These are phyloP conservation scores for Metarhizium album DNA, from an alignment of 2,329 filamentous ascomycete species.

Conservation along the genomic window DNA sequence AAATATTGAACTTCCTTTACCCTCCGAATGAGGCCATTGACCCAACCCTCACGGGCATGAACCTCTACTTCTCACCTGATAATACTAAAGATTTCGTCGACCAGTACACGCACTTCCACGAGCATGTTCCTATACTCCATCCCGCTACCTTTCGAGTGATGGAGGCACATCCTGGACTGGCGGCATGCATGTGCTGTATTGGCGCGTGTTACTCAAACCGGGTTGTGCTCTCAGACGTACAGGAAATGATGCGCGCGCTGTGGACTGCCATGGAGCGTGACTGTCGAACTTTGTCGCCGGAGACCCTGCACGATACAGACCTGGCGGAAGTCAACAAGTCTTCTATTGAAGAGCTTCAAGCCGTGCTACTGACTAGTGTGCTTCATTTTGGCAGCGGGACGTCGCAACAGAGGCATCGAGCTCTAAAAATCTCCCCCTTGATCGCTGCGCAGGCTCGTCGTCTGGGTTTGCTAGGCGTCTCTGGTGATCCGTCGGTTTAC, in stretches of 20 bases:
- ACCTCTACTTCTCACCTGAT: constrained; percentile 53
- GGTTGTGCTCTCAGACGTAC: constrained; percentile 47
- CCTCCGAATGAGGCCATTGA: constrained; percentile 34
- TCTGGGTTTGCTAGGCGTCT: constrained; percentile 44
- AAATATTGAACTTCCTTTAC: constrained; percentile 46
- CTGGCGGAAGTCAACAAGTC: constrained; percentile 19
- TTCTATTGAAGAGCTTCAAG: constrained; percentile 57
- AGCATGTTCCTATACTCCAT: constrained; percentile 64
- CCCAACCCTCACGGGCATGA: constrained; percentile 44
- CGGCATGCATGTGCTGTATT: constrained; percentile 60
- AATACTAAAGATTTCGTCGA: constrained; percentile 62
- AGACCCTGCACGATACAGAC: constrained; percentile 11
- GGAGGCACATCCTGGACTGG: constrained; percentile 54
- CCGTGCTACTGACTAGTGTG: constrained; percentile 49
- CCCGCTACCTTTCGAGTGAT: constrained; percentile 59
- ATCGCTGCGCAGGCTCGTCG: constrained; percentile 47
- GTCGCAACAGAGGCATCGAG: constrained; percentile 50
- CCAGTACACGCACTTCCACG: constrained; percentile 61
- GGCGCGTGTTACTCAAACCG: constrained; percentile 65
- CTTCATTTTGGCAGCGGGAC: constrained; percentile 63
- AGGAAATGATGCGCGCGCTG: constrained; percentile 56
- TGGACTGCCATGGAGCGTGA: constrained; percentile 48
- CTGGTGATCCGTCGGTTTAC: constrained; percentile 28
- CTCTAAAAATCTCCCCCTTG: constrained; percentile 46
- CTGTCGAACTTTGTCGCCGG: constrained; percentile 31